Percentiles rank a stretch among this genome's conserved stretches.
Evolutionary conservation across 495 filamentous ascomycete genomes (phyloP).

Genomic region (Cercophora samala): DNA sequence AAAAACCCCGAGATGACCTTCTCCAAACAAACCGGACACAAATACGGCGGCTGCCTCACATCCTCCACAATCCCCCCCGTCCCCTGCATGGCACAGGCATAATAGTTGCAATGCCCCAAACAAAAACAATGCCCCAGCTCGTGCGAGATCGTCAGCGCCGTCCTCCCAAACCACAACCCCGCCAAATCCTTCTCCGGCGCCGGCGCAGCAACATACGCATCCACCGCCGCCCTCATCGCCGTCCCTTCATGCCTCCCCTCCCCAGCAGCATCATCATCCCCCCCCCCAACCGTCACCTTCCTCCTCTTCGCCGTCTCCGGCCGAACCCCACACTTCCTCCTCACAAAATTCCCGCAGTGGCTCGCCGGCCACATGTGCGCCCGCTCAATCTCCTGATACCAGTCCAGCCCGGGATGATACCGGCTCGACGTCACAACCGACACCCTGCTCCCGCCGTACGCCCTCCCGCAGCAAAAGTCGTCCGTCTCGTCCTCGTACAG

Average conservation of each 20-base stretch:
- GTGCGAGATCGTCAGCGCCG: constrained; percentile 57
- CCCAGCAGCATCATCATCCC: background rate
- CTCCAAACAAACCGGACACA: constrained; percentile 60
- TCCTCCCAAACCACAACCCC: constrained; percentile 54
- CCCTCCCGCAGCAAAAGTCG: constrained; percentile 63
- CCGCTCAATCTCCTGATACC: constrained; percentile 41
- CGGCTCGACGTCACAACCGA: constrained; percentile 57
- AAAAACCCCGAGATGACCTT: constrained; percentile 45
- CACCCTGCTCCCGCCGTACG: constrained; percentile 61
- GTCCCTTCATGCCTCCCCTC: background rate
- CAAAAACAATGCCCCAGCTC: constrained; percentile 67
- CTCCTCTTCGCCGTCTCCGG: constrained; percentile 2
- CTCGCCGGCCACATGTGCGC: constrained; percentile 61
- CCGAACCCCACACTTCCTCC: constrained; percentile 27
- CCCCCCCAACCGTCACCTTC: constrained; percentile 9
- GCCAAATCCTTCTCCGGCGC: constrained; percentile 14
- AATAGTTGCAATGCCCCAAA: constrained; percentile 64
- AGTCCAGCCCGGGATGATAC: constrained; percentile 57
- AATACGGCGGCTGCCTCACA: constrained; percentile 61
- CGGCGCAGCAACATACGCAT: constrained; percentile 13
- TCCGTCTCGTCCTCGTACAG: constrained; percentile 66
- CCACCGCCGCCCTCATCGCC: constrained; percentile 18
- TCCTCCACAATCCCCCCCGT: constrained; percentile 60
- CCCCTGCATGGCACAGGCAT: constrained; percentile 68
- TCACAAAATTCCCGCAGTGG: constrained; percentile 55